Conservation (phyloP, 257 asterid genomes). For the Sherardia arvensis region DNA sequence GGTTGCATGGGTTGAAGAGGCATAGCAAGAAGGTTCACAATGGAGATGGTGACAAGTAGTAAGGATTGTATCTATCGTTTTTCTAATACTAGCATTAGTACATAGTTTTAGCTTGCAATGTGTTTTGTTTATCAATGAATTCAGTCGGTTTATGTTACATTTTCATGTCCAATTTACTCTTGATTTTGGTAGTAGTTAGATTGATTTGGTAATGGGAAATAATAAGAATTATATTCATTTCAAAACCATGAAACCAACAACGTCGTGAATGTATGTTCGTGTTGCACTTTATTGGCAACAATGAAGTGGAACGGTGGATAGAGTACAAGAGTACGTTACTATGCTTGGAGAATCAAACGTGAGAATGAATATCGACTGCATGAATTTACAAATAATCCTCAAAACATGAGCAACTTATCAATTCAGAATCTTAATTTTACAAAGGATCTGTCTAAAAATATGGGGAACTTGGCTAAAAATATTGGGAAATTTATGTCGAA, state of each 20-base stretch:
- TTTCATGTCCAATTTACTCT: neutral
- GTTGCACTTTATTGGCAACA: too few species aligned
- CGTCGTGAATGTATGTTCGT: too few species aligned
- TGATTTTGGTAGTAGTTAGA: neutral
- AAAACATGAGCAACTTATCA: neutral
- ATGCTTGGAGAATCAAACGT: too few species aligned
- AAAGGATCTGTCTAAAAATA: neutral
- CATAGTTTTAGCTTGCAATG: neutral
- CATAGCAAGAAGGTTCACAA: constrained; percentile 77
- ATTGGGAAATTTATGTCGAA: too few species aligned
- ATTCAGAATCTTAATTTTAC: neutral
- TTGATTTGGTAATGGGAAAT: too few species aligned
- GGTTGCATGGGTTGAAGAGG: constrained; percentile 59
- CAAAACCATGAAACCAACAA: too few species aligned
- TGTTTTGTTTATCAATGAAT: neutral
- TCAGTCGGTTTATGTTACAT: neutral
- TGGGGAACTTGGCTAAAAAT: neutral
- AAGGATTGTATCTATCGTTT: neutral
- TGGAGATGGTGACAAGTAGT: constrained; percentile 41
- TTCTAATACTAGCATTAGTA: neutral
- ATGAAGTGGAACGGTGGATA: too few species aligned
- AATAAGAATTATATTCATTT: too few species aligned
- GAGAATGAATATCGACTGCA: too few species aligned
- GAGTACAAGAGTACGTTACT: too few species aligned
- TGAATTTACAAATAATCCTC: neutral